phyloP scores from a whole-genome alignment of 768 basidiomycete genomes.

The Lyophyllum semitale region DNA sequence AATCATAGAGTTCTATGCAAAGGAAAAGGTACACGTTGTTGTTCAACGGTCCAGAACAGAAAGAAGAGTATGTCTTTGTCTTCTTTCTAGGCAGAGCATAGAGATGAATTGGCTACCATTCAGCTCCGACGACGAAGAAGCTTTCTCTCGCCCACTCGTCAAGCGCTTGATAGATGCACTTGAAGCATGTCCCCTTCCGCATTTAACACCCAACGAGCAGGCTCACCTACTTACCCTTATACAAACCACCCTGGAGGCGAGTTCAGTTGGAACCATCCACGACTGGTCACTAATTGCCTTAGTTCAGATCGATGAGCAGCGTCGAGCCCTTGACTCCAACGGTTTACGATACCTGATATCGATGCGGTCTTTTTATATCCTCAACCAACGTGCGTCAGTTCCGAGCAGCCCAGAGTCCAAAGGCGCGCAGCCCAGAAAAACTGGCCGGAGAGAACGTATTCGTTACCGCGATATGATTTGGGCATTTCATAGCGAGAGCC shows the following conservation, averaged over 20 bases:
- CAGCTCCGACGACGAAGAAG: slow-evolving; percentile 52
- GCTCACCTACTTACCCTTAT: slow-evolving; percentile 83
- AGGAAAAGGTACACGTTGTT: slow-evolving; percentile 51
- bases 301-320: slow-evolving; percentile 82
- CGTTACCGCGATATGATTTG: slow-evolving; percentile 94
- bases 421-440: slow-evolving; percentile 40
- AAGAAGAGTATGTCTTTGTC: slow-evolving; percentile 43
- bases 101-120: not conserved
- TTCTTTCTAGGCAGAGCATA: not conserved
- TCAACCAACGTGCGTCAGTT: slow-evolving; percentile 64
- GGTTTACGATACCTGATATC: slow-evolving; percentile 92
- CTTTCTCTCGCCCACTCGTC: slow-evolving; percentile 65
- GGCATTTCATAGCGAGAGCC: slow-evolving; percentile 96
- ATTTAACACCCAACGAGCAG: slow-evolving; percentile 78
- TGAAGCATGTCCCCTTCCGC: slow-evolving; percentile 64
- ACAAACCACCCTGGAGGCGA: slow-evolving; percentile 84
- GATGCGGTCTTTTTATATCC: slow-evolving; percentile 88
- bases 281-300: not conserved
- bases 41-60: slow-evolving; percentile 48
- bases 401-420: slow-evolving; percentile 49
- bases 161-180: slow-evolving; percentile 62
- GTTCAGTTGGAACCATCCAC: slow-evolving; percentile 12
- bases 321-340: slow-evolving; percentile 87
- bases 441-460: slow-evolving; percentile 72
- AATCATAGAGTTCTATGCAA: slow-evolving; percentile 14